phyloP scores from a whole-genome alignment of 805 yeast species.

The Lipomyces oligophaga region DNA sequence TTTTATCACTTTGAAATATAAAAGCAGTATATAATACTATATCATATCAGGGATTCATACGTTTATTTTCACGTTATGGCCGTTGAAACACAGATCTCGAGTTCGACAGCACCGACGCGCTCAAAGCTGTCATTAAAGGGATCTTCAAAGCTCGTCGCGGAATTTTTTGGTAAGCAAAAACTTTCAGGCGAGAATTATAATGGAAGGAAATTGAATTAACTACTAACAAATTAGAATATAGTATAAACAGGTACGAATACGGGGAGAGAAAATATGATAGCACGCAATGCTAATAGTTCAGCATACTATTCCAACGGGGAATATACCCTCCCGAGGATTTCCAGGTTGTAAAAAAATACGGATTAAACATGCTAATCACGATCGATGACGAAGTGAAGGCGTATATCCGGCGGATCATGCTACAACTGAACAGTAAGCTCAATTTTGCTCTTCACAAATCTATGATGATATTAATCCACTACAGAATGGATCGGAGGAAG shows the following conservation, averaged over 20 bases:
- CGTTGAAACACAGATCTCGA: neutral
- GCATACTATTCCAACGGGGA: slow-evolving; percentile 82
- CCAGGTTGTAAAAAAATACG: slow-evolving; percentile 71
- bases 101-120: slow-evolving; percentile 37
- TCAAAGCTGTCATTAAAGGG: slow-evolving; percentile 66
- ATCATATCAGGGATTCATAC: no score
- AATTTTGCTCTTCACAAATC: neutral
- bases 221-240: slow-evolving; percentile 47
- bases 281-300: slow-evolving; percentile 24
- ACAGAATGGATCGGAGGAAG: slow-evolving; percentile 68
- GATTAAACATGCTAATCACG: slow-evolving; percentile 65
- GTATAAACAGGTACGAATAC: slow-evolving; percentile 49
- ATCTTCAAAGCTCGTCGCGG: slow-evolving; percentile 72
- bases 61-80: no score
- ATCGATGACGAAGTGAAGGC: slow-evolving; percentile 70
- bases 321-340: slow-evolving; percentile 87
- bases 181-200: neutral
- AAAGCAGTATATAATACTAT: no score
- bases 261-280: no score
- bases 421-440: slow-evolving; percentile 52
- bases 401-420: slow-evolving; percentile 64
- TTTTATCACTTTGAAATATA: no score
- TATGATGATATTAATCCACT: neutral
- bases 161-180: slow-evolving; percentile 55
- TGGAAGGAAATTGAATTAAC: neutral